A percentile compares a stretch with the other conserved stretches of the same genome.
These are phyloP conservation scores for Vaccinium vitisidaea DNA, from an alignment of 148 eudicot genomes.

Conservation along the genomic window DNA sequence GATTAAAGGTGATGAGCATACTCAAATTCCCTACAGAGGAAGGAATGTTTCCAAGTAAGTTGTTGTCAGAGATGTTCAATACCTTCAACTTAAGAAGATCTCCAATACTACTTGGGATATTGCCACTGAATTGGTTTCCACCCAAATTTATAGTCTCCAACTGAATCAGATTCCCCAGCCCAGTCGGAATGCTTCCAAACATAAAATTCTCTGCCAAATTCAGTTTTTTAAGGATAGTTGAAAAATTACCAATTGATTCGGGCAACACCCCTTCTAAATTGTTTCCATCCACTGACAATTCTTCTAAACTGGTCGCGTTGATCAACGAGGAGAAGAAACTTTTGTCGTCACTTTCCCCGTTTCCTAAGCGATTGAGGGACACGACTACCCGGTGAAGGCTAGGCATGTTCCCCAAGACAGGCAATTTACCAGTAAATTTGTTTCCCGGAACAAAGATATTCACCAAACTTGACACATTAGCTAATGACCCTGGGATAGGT, in stretches of 20 bases:
- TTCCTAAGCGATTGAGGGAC: slow-evolving; percentile 20
- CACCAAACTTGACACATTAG: slow-evolving; percentile 16
- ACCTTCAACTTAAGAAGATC: slow-evolving; percentile 1
- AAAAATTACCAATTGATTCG: slow-evolving; percentile 20
- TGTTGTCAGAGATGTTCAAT: slow-evolving; percentile 1
- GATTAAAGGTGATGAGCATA: neutral
- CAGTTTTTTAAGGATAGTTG: slow-evolving; percentile 1
- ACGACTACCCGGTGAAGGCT: neutral
- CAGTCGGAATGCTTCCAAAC: slow-evolving; percentile 27
- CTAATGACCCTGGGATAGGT: slow-evolving; percentile 17
- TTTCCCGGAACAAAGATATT: neutral
- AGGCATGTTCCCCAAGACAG: neutral
- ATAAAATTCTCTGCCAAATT: slow-evolving; percentile 2
- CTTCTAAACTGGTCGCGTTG: slow-evolving; percentile 22
- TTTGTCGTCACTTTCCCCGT: slow-evolving; percentile 20
- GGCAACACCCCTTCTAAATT: slow-evolving; percentile 27
- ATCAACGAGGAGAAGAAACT: slow-evolving; percentile 25
- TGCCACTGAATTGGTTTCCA: slow-evolving; percentile 21
- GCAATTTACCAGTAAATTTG: neutral
- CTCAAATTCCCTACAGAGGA: slow-evolving; percentile 25
- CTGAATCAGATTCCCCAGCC: slow-evolving; percentile 21
- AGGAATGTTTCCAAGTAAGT: slow-evolving; percentile 31
- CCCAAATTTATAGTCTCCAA: neutral
- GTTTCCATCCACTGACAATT: slow-evolving; percentile 15
- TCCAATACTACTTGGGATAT: slow-evolving; percentile 28